These are phyloP conservation scores for Panicum hallii DNA, from an alignment of 202 grass and related monocot genomes.

Conservation along the genomic window DNA sequence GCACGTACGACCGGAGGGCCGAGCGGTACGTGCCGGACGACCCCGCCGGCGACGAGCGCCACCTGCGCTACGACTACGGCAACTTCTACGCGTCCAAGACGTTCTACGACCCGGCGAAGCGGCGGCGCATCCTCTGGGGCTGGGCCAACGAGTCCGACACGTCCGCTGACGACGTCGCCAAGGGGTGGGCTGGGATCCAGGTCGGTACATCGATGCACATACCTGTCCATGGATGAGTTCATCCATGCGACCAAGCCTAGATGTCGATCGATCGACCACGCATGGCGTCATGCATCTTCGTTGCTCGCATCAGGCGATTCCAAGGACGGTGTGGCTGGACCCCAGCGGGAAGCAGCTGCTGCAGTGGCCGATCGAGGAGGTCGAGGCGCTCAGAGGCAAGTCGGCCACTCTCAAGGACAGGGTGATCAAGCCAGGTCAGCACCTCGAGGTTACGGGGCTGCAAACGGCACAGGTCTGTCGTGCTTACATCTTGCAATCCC, in stretches of 20 bases:
- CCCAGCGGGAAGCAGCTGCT: constrained; percentile 46
- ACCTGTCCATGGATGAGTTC: no score
- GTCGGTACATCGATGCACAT: not conserved
- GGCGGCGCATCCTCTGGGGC: constrained; percentile 55
- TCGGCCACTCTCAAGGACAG: constrained; percentile 19
- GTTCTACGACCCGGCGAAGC: constrained; percentile 56
- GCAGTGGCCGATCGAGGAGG: constrained; percentile 65
- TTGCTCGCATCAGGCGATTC: constrained; percentile 41
- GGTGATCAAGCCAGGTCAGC: constrained; percentile 22
- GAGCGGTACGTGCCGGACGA: constrained; percentile 64
- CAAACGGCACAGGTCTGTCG: constrained; percentile 1
- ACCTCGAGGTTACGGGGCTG: constrained; percentile 43
- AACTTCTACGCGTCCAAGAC: constrained; percentile 93
- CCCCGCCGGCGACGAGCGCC: constrained; percentile 55
- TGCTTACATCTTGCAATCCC: no score
- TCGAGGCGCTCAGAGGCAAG: constrained; percentile 46
- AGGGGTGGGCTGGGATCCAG: constrained; percentile 57
- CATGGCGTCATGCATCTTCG: no score
- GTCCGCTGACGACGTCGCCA: constrained; percentile 29
- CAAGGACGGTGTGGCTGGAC: constrained; percentile 55
- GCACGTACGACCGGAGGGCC: constrained; percentile 46
- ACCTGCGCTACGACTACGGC: constrained; percentile 69
- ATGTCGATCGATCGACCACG: no score
- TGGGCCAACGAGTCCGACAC: constrained; percentile 65
- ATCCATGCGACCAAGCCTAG: no score